Conservation (phyloP, 2,329 filamentous ascomycete genomes). For the Thielaviopsis populi region DNA sequence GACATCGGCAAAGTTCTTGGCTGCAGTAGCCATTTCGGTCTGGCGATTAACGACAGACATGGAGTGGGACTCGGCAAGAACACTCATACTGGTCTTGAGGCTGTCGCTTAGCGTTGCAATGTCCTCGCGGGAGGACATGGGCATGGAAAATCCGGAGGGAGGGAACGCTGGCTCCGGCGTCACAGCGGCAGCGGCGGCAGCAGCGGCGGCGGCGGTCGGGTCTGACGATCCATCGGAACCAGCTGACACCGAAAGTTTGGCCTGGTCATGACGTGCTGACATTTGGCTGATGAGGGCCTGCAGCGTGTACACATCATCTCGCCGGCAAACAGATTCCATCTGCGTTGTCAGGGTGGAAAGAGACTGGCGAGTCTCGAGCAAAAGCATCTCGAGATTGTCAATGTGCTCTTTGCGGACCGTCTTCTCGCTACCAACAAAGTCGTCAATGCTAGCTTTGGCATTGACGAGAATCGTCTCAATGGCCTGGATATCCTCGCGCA, state of each 20-base stretch:
- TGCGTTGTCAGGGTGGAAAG: conserved; percentile 51
- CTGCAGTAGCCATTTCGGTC: conserved; percentile 63
- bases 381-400: conserved; percentile 47
- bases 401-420: conserved; percentile 51
- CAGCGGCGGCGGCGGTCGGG: neutral
- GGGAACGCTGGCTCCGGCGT: conserved; percentile 1
- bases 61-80: conserved; percentile 55
- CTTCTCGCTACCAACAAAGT: conserved; percentile 58
- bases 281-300: conserved; percentile 69
- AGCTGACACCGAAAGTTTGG: conserved; percentile 34
- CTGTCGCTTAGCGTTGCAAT: conserved; percentile 15
- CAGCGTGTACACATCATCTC: conserved; percentile 62
- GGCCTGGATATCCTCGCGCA: conserved; percentile 64
- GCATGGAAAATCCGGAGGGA: conserved; percentile 10
- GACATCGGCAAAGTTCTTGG: conserved; percentile 64
- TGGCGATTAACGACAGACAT: conserved; percentile 75
- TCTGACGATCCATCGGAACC: neutral
- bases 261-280: conserved; percentile 59
- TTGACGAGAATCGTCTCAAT: conserved; percentile 84
- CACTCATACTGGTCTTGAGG: conserved; percentile 17
- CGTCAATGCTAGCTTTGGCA: conserved; percentile 76
- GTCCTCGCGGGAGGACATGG: conserved; percentile 11
- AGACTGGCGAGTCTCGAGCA: conserved; percentile 61
- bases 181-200: neutral
- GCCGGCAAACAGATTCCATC: conserved; percentile 55